Percentiles rank a stretch among this genome's conserved stretches.
Evolutionary conservation across 108 stramenopile species (phyloP).

Genomic region (Nitzschia sp.): DNA sequence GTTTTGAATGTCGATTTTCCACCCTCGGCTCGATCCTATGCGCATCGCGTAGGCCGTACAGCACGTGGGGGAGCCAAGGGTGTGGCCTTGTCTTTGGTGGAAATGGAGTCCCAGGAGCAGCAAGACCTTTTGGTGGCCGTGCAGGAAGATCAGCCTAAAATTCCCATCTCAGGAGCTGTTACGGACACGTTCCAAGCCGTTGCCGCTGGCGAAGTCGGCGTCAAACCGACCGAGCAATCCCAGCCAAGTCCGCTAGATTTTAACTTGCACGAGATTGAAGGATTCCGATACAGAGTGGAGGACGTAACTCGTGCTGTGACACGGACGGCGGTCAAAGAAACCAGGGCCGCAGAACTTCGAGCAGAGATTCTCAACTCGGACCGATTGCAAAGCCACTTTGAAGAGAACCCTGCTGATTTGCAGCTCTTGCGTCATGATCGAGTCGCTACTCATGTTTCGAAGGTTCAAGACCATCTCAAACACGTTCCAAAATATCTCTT

Average conservation of each 20-base stretch:
- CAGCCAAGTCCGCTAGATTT: slow-evolving; percentile 97
- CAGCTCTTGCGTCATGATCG: slow-evolving; percentile 87
- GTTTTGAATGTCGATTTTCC: slow-evolving; percentile 99
- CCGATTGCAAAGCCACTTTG: slow-evolving; percentile 91
- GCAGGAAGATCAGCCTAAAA: slow-evolving; percentile 84
- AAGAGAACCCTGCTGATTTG: slow-evolving; percentile 91
- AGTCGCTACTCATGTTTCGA: slow-evolving; percentile 72
- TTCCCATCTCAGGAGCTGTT: slow-evolving; percentile 40
- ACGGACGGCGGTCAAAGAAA: slow-evolving; percentile 79
- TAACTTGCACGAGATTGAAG: slow-evolving; percentile 92
- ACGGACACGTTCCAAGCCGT: slow-evolving; percentile 54
- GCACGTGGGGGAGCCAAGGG: slow-evolving; percentile 96
- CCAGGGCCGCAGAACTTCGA: slow-evolving; percentile 91
- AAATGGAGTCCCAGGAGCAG: slow-evolving; percentile 51
- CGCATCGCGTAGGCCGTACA: slow-evolving; percentile 97
- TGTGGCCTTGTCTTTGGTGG: slow-evolving; percentile 90
- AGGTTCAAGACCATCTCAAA: slow-evolving; percentile 85
- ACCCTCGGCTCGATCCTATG: slow-evolving; percentile 83
- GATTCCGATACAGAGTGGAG: slow-evolving; percentile 97
- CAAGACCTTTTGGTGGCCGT: slow-evolving; percentile 57
- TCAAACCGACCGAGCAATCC: slow-evolving; percentile 29
- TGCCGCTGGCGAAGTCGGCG: slow-evolving; percentile 5
- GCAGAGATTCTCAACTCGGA: slow-evolving; percentile 95
- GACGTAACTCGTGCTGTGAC: slow-evolving; percentile 93
- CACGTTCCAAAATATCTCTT: slow-evolving; percentile 96